Evolutionary conservation across 257 asterid species (phyloP).

Genomic region (Lycium barbarum): DNA sequence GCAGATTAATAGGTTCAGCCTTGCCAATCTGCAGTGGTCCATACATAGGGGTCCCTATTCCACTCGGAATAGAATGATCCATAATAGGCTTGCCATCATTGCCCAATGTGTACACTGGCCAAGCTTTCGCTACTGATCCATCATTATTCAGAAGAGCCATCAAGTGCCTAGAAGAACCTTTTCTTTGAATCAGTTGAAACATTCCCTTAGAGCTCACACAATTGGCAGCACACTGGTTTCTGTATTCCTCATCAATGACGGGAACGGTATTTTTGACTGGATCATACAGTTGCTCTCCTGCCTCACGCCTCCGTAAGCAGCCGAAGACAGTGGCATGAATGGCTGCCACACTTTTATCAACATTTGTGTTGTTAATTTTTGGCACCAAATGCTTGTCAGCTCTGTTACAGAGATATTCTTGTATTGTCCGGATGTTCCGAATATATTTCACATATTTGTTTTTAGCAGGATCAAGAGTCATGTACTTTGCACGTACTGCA

Average conservation of each 20-base stretch:
- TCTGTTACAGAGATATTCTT: conserved; percentile 95
- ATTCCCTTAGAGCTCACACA: conserved; percentile 93
- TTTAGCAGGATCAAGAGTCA: conserved; percentile 97
- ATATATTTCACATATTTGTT: conserved; percentile 95
- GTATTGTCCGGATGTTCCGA: conserved; percentile 89
- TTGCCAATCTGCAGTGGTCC: conserved; percentile 83
- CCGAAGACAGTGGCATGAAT: conserved; percentile 98
- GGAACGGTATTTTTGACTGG: conserved; percentile 75
- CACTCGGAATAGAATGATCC: conserved; percentile 47
- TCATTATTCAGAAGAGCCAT: conserved; percentile 95
- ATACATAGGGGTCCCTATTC: conserved; percentile 74
- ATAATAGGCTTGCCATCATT: conserved; percentile 54
- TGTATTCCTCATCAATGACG: conserved; percentile 84
- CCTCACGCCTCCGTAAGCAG: conserved; percentile 85
- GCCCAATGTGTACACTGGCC: conserved; percentile 81
- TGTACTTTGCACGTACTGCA: conserved; percentile 99
- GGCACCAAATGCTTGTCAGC: conserved; percentile 98
- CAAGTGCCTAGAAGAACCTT: conserved; percentile 87
- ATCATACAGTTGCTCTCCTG: conserved; percentile 84
- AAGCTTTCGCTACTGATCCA: conserved; percentile 98
- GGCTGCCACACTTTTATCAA: conserved; percentile 93
- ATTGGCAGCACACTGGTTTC: conserved; percentile 90
- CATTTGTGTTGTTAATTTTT: conserved; percentile 93
- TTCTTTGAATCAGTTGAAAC: conserved; percentile 96
- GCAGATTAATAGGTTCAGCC: conserved; percentile 91